Evolutionary conservation across 1,139 yeast genomes (phyloP).

Genomic region (Taphrina communis): DNA sequence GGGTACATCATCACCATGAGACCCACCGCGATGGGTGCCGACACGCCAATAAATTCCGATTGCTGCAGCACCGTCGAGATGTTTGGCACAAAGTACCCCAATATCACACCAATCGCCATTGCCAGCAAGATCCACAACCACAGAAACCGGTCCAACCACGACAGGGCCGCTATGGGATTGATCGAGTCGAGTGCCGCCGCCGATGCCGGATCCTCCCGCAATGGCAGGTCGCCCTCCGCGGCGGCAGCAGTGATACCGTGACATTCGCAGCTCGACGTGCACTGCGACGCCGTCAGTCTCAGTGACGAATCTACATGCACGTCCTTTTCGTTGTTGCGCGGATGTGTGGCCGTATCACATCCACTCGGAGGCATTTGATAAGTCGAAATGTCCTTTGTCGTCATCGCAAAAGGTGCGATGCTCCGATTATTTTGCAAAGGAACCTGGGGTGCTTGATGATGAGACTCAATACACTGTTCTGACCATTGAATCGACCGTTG

Average conservation of each 20-base stretch:
- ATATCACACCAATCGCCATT: constrained; percentile 50
- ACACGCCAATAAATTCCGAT: constrained; percentile 50
- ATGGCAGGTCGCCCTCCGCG: not conserved
- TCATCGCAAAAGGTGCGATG: not conserved
- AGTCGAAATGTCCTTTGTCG: not conserved
- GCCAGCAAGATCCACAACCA: constrained; percentile 51
- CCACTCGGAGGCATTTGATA: constrained; percentile 7
- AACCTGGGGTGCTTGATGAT: no score
- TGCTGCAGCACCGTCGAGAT: constrained; percentile 47
- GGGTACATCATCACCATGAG: constrained; percentile 66
- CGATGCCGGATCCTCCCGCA: not conserved
- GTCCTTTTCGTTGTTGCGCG: not conserved
- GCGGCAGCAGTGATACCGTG: not conserved
- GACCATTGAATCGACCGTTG: no score
- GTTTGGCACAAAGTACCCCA: constrained; percentile 50
- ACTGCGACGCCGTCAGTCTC: not conserved
- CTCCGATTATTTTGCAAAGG: no score
- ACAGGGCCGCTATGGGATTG: constrained; percentile 44
- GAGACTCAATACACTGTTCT: no score
- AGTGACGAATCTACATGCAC: not conserved
- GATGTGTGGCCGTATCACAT: constrained; percentile 25
- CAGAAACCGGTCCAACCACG: constrained; percentile 48
- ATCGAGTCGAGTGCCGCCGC: constrained; percentile 18
- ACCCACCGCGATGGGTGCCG: constrained; percentile 61
- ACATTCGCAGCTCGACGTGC: constrained; percentile 23